Base-by-base conservation (phyloP, 352 stramenopile species). In the Labyrinthula sp. region DNA sequence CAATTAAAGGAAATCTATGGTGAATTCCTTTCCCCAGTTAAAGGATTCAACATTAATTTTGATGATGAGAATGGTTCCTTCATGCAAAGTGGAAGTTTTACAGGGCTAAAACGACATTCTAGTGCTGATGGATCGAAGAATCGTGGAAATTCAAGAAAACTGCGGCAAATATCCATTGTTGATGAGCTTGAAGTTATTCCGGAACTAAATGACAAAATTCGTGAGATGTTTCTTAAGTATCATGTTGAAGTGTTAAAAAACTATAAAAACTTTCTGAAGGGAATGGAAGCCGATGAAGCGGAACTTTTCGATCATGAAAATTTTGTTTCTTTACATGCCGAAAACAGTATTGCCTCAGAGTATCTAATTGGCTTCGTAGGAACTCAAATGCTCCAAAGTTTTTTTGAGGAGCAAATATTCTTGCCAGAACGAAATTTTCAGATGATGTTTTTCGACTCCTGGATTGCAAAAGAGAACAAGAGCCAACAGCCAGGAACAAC, bases 371-470 rank as follows among this genome's bases (percentile, higher is more conserved):
- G 47, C 2, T 52, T 52, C 34, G n/a, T 52, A 15, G 33, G 22
- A 0, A 52, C 43, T 18, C 43, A 52, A 20, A 52, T 52, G 43
- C 40, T 52, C 31, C 43, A 52, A 20, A 38, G 8, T 4, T 52
- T 52, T 26, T 52, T 52, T 22, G 43, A 52, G 9, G 28, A 30
- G 10, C 30, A 35, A 18, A 28, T 52, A 21, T 52, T 52, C 25
- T 31, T 35, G 4, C 31, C 43, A 15, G 43, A 52, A 20, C 30
- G 30, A 23, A 52, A 52, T 29, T 52, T 52, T 14, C 31, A 52
- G 23, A 52, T 52, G 14, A 52, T 52, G 43, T 35, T 52, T 35
- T 52, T 52, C 18, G 43, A 52, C 26, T 31, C 43, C 14, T 52
- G 43, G 43, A 52, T 52, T 22, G 43, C 40, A 15, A 3, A 35